phyloP scores from a whole-genome alignment of 371 early-diverging fungal genomes.

The Amoeboaphelidium protococcarum region DNA sequence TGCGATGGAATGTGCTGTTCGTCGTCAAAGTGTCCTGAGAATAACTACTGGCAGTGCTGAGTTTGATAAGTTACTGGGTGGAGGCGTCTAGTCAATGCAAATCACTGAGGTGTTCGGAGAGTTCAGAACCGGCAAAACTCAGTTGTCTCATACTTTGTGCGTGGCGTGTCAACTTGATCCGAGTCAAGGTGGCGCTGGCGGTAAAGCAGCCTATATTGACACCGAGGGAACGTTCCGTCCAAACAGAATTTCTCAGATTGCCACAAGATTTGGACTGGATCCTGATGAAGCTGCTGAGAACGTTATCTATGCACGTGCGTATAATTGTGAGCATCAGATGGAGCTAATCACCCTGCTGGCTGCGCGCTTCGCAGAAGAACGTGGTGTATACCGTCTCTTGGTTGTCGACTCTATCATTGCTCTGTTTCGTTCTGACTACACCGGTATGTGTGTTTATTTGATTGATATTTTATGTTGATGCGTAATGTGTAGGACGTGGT shows the following conservation, averaged over 20 bases:
- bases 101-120: conserved; percentile 58
- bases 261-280: conserved; percentile 42
- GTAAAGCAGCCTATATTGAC: conserved; percentile 51
- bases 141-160: conserved; percentile 44
- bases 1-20: conserved; percentile 4
- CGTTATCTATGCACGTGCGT: conserved; percentile 32
- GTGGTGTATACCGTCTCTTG: conserved; percentile 29
- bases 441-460: too few relatives aligned
- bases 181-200: conserved; percentile 30
- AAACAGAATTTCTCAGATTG: conserved; percentile 40
- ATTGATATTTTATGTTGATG: too few relatives aligned
- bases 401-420: conserved; percentile 53
- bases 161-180: conserved; percentile 39
- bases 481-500: too few relatives aligned
- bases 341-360: conserved; percentile 38
- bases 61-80: conserved; percentile 15
- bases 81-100: conserved; percentile 59
- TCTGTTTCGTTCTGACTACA: conserved; percentile 45
- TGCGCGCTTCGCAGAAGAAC: conserved; percentile 41
- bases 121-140: conserved; percentile 51
- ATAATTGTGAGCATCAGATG: conserved; percentile 58
- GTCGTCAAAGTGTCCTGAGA: conserved; percentile 4
- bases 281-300: conserved; percentile 14
- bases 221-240: conserved; percentile 55
- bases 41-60: conserved; percentile 9